Percentiles rank a stretch among this genome's conserved stretches.
These are phyloP conservation scores for Beauveria brongniartii DNA, from an alignment of 2,329 filamentous ascomycete genomes.

Conservation along the genomic window DNA sequence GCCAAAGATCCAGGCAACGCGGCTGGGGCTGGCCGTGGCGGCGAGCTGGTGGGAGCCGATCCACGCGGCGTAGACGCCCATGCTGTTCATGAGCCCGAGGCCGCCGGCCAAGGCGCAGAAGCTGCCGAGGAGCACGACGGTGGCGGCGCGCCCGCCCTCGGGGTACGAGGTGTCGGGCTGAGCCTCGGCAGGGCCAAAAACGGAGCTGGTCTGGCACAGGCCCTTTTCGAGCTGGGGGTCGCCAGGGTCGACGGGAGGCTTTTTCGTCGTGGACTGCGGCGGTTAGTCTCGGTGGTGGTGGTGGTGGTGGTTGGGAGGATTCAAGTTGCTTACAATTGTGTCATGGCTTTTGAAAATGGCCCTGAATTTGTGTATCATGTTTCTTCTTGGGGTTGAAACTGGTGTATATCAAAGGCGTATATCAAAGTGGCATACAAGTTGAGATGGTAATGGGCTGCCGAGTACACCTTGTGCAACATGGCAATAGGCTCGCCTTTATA, in stretches of 20 bases:
- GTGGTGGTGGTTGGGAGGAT: neutral
- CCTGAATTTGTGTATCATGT: neutral
- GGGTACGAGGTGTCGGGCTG: constrained; percentile 41
- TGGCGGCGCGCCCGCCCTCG: constrained; percentile 56
- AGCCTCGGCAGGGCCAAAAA: neutral
- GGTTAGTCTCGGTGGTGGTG: neutral
- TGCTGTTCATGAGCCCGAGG: constrained; percentile 55
- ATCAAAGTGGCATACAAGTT: neutral
- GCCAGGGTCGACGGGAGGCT: neutral
- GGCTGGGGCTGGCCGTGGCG: constrained; percentile 42
- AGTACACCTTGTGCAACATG: neutral
- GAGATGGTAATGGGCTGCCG: neutral
- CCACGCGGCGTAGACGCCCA: constrained; percentile 59
- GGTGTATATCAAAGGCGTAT: neutral
- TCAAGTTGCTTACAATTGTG: neutral
- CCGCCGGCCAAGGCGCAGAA: constrained; percentile 54
- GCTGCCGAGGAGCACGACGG: constrained; percentile 58
- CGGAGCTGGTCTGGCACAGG: constrained; percentile 4
- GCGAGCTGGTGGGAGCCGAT: constrained; percentile 52
- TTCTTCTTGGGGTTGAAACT: neutral
- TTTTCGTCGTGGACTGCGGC: neutral
- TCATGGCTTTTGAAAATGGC: neutral
- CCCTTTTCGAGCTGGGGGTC: constrained; percentile 1
- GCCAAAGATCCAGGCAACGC: constrained; percentile 62
- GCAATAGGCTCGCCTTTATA: neutral